Evolutionary conservation across 2,329 filamentous ascomycete species (phyloP), one percentile per base, ranked within the genome.

Genomic region (Penicillium decumbens): DNA sequence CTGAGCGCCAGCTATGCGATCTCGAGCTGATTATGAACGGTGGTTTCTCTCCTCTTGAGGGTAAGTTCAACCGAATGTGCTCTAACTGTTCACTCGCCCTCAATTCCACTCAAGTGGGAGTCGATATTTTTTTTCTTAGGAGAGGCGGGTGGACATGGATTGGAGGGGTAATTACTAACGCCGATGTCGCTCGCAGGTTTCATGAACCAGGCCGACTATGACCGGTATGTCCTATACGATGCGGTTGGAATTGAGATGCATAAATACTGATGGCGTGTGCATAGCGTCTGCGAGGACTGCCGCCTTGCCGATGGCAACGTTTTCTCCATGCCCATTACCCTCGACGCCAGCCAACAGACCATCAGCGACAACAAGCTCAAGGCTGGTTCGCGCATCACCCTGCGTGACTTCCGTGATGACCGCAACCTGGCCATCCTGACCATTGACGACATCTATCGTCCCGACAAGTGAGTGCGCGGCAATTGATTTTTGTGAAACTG

Each of bases 121-220:
- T 24, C 9, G 39, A 43, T 30, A 28, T 33, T 45, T 40, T 42
- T 27, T 46, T 32, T 46, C 43, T 25, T 39, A 33, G 43, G 29
- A 51, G 45, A 51, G 41, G 51, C 46, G 53, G 41, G 49, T 48
- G 51, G 42, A 46, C 13, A 51, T 30, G 29, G 10, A 27, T 38
- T 28, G 23, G 45, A 49, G 47, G 49, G 45, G 45, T 38, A 51
- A 45, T 59, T 35, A 46, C 55, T 64, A 52, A 63, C 38, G 39
- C 32, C 46, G 50, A 49, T 57, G 47, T 61, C 49, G 20, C 65
- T 93, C 65, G 20, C 20, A 95, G 89, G 91, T 66, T 98, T 98
- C 79, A 87, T 98, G 87, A 95, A 83, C 73, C 84, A 98, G 80
- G 87, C 89, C 75, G 93, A 98, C 75, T 98, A 95, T 80, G 87